Base-by-base conservation (phyloP, 2,329 filamentous ascomycete species). In the Curvularia lunata region DNA sequence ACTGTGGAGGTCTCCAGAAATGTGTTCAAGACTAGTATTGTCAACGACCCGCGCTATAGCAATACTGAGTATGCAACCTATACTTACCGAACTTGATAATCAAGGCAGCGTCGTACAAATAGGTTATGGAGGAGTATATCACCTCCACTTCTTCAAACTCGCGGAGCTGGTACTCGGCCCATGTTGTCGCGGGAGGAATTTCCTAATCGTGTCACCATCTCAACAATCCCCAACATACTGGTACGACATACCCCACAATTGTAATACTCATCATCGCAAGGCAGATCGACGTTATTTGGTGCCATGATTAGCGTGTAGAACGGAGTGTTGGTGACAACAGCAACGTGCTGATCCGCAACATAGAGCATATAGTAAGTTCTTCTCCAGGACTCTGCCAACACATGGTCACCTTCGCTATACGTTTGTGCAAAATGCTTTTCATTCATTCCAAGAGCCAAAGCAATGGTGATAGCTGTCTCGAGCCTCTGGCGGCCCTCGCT, bases 361-460 rank as follows among this genome's bases (percentile, higher is more conserved):
- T 88, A 91, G 5, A 91, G 62, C 66, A 86, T 91, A 90, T 92
- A 96, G 90, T 91, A 97, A 0, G 92, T 97, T 52, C 93, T 84
- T 27, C 92, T 85, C 85, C 91, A 89, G 70, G 88, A 92, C 76
- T 97, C 93, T 72, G 93, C 91, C 2, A 93, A 74, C 1, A 92
- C 81, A 0, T 86, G 82, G 59, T 88, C 85, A 2, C 85, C 85
- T 41, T 83, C 81, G 9, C 89, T 88, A 69, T 91, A 82, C 1
- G 81, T 75, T 0, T 80, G 77, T 0, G 91, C 88, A 74, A 88
- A 96, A 0, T 83, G 81, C 50, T 84, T 81, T n/a, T 84, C 85
- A 70, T 96, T 88, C 78, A 97, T 85, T 0, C 88, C 87, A n/a
- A 97, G 83, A 55, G 91, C 86, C 18, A 96, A 77, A 3, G 91